Percentiles rank a stretch among this genome's conserved stretches.
These are phyloP conservation scores for Phyllosticta paracitricarpa DNA, from an alignment of 2,329 filamentous ascomycete genomes.

Conservation along the genomic window DNA sequence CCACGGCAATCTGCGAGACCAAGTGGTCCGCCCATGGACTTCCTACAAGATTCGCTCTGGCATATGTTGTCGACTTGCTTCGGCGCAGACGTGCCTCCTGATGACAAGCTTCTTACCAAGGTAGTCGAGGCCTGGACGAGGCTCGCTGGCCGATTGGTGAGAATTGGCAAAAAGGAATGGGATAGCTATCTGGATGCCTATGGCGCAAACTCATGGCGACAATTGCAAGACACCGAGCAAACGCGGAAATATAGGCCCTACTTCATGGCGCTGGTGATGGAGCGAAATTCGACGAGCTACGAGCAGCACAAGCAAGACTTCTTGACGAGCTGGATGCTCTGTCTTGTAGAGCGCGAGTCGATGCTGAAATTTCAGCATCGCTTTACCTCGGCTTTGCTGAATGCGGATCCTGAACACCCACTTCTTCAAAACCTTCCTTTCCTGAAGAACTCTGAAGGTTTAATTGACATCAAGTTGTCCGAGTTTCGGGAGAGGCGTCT, in stretches of 20 bases:
- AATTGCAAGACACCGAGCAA: slow-evolving; percentile 37
- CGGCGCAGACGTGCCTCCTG: slow-evolving; percentile 45
- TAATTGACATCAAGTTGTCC: slow-evolving; percentile 38
- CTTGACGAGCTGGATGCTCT: slow-evolving; percentile 44
- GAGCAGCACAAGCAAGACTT: slow-evolving; percentile 39
- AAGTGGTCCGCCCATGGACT: slow-evolving; percentile 19
- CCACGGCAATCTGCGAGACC: slow-evolving; percentile 9
- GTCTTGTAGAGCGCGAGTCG: slow-evolving; percentile 49
- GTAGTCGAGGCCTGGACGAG: slow-evolving; percentile 47
- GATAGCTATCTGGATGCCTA: slow-evolving; percentile 46
- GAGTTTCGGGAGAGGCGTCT: slow-evolving; percentile 47
- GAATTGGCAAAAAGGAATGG: slow-evolving; percentile 40
- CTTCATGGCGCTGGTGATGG: slow-evolving; percentile 32
- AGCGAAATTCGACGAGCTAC: slow-evolving; percentile 31
- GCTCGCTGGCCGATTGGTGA: slow-evolving; percentile 38
- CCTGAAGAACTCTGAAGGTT: slow-evolving; percentile 18
- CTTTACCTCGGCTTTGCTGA: slow-evolving; percentile 45
- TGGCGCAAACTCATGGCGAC: slow-evolving; percentile 40
- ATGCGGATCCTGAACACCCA: slow-evolving; percentile 34
- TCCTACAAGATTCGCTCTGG: slow-evolving; percentile 40
- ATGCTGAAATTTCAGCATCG: slow-evolving; percentile 52
- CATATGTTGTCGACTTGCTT: slow-evolving; percentile 52
- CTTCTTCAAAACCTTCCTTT: slow-evolving; percentile 52
- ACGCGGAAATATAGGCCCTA: slow-evolving; percentile 36
- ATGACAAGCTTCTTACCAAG: slow-evolving; percentile 43